Evolutionary conservation across 2,329 filamentous ascomycete species (phyloP), one percentile per base, ranked within the genome.

Genomic region (Cyphellophora europaea): DNA sequence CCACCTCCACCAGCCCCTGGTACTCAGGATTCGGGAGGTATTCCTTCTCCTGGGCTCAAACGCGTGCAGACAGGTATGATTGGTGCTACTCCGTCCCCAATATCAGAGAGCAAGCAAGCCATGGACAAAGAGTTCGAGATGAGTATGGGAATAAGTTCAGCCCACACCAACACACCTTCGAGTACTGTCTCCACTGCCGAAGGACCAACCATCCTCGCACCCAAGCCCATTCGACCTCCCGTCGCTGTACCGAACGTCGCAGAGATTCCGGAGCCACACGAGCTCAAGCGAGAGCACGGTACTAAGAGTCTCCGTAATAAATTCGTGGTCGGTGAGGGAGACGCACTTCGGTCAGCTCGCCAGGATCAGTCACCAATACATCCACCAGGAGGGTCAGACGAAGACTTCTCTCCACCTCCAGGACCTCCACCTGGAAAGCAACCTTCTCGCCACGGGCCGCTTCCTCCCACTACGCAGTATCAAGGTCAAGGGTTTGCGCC

Each of bases 61-160:
- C 33, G 41, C 15, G 36, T 41, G 5, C 44, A 44, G 33, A 47
- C 44, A 16, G 44, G 44, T 11, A 27, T 35, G 16, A 25, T 25
- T n/a, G 21, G 21, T n/a, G n/a, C 8, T n/a, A 31, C 37, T 21
- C 18, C 37, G 15, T 32, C 30, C 31, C 19, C 5, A 28, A 19
- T n/a, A 11, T 35, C 8, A 11, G 21, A 12, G 36, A 13, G 34
- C 14, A 19, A 18, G 12, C 38, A 35, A 13, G 36, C 17, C 11
- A 18, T 47, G 19, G 41, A 44, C 18, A 47, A 39, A 27, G 47
- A 49, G 16, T 49, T 49, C 33, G 47, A 47, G 32, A 49, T 49
- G 47, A 44, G 41, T 3, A 25, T 49, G 18, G 32, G 36, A 5
- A 18, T 49, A 11, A 34, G 35, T 17, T 13, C 32, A 11, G 6